Percentiles rank a stretch among this genome's conserved stretches.
Conservation (phyloP, 2,329 filamentous ascomycete species). For the Fusarium kyushuense region DNA sequence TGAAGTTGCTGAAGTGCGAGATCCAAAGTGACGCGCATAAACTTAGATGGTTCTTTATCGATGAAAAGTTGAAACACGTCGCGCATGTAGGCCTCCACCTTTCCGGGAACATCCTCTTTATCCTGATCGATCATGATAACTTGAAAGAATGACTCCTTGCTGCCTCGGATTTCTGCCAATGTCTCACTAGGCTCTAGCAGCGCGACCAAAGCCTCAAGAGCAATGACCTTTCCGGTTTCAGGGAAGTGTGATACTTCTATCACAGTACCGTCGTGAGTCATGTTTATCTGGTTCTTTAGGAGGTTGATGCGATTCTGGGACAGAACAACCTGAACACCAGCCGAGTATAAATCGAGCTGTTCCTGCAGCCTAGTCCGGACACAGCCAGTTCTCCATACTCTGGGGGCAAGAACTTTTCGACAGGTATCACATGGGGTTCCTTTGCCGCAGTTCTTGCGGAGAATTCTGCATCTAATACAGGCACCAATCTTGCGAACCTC, state of each 20-base stretch:
- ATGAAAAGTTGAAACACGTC: conserved; percentile 69
- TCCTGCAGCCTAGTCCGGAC: conserved; percentile 72
- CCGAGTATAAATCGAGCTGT: conserved; percentile 72
- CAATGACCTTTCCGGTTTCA: conserved; percentile 59
- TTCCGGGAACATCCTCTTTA: conserved; percentile 69
- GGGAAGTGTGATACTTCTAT: conserved; percentile 72
- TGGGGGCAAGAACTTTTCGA: conserved; percentile 70
- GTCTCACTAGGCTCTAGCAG: conserved; percentile 53
- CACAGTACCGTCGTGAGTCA: conserved; percentile 62
- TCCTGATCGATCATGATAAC: conserved; percentile 71
- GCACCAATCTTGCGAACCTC: conserved; percentile 74
- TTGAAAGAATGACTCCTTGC: conserved; percentile 52
- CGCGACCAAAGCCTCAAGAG: conserved; percentile 53
- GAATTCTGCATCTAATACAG: conserved; percentile 73
- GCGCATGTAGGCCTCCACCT: conserved; percentile 71
- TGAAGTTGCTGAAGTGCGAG: conserved; percentile 62
- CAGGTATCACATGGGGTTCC: conserved; percentile 73
- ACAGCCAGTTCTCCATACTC: conserved; percentile 74
- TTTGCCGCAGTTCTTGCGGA: conserved; percentile 75
- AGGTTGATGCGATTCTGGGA: conserved; percentile 70
- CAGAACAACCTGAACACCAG: conserved; percentile 72
- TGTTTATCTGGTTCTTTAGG: conserved; percentile 63
- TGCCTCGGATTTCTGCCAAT: conserved; percentile 52
- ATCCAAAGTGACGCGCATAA: conserved; percentile 69
- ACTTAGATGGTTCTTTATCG: conserved; percentile 68